Evolutionary conservation across 208 protist genomes (phyloP).

Genomic region (Kentomonas sorsogonicus): DNA sequence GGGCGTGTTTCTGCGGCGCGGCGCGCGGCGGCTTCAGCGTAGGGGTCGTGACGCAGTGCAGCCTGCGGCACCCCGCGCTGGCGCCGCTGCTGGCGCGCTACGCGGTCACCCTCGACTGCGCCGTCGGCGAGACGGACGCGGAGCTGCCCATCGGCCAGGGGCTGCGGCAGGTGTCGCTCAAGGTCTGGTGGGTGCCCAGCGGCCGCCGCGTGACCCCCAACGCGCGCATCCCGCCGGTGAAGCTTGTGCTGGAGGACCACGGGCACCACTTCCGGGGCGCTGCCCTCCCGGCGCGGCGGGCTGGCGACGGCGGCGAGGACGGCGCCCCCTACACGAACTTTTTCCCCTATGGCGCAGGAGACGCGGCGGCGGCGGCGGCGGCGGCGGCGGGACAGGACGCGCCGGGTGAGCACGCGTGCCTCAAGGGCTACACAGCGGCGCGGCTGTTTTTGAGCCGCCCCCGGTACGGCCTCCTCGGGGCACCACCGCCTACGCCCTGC

Average conservation of each 20-base stretch:
- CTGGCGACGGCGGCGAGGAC: background rate
- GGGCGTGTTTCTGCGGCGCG: slow-evolving; percentile 42
- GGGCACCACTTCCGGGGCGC: background rate
- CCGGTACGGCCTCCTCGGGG: no score
- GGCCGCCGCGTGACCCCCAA: slow-evolving; percentile 35
- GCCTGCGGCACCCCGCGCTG: slow-evolving; percentile 9
- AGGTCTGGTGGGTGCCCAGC: slow-evolving; percentile 57
- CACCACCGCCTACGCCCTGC: no score
- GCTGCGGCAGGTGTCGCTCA: slow-evolving; percentile 32
- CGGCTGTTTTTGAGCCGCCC: slow-evolving; percentile 47
- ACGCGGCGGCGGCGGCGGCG: no score
- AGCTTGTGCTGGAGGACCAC: slow-evolving; percentile 35
- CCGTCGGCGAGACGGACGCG: slow-evolving; percentile 9
- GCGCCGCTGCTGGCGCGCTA: slow-evolving; percentile 19
- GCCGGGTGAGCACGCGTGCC: no score
- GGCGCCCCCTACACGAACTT: no score
- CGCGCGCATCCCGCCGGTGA: slow-evolving; percentile 35
- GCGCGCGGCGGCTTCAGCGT: slow-evolving; percentile 20
- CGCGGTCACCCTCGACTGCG: slow-evolving; percentile 1
- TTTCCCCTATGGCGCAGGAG: no score
- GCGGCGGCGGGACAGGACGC: background rate
- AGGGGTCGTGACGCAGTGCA: slow-evolving; percentile 37
- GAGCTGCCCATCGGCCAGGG: slow-evolving; percentile 40
- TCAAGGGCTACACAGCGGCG: slow-evolving; percentile 35
- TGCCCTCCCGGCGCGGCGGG: background rate